These are phyloP conservation scores for Acacia melanoxylon DNA, from an alignment of 306 rosid species.

Conservation along the genomic window DNA sequence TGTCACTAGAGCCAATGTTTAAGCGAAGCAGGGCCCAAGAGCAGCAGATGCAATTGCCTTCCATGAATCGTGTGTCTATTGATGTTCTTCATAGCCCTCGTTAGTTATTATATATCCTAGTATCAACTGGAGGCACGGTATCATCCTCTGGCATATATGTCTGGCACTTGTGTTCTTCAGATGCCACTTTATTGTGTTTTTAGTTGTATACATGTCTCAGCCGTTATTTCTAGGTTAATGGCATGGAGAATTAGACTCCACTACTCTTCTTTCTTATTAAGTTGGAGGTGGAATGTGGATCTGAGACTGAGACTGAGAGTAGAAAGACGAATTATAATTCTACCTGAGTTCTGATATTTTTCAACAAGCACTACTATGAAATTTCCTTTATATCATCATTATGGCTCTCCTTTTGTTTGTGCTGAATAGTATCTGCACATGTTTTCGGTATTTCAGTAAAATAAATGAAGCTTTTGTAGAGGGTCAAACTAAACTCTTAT, in stretches of 20 bases:
- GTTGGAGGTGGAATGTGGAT: slow-evolving; percentile 27
- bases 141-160: slow-evolving; percentile 36
- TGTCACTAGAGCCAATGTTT: slow-evolving; percentile 47
- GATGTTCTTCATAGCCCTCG: slow-evolving; percentile 55
- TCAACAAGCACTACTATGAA: not conserved
- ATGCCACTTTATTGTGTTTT: slow-evolving; percentile 39
- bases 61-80: slow-evolving; percentile 45
- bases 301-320: slow-evolving; percentile 26
- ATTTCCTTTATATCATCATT: slow-evolving; percentile 10
- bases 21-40: slow-evolving; percentile 61
- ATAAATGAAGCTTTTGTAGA: slow-evolving; percentile 2
- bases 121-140: slow-evolving; percentile 41
- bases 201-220: slow-evolving; percentile 32
- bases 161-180: slow-evolving; percentile 32
- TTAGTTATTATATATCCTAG: slow-evolving; percentile 37
- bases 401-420: not conserved
- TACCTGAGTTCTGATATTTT: not conserved
- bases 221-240: slow-evolving; percentile 36
- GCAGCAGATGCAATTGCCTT: slow-evolving; percentile 64
- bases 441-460: slow-evolving; percentile 10
- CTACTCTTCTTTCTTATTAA: slow-evolving; percentile 5
- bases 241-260: slow-evolving; percentile 21
- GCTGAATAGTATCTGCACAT: not conserved
- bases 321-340: slow-evolving; percentile 23
- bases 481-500: slow-evolving; percentile 4